These are phyloP conservation scores for Xylaria sp. DNA, from an alignment of 2,329 filamentous ascomycete species.

Conservation along the genomic window DNA sequence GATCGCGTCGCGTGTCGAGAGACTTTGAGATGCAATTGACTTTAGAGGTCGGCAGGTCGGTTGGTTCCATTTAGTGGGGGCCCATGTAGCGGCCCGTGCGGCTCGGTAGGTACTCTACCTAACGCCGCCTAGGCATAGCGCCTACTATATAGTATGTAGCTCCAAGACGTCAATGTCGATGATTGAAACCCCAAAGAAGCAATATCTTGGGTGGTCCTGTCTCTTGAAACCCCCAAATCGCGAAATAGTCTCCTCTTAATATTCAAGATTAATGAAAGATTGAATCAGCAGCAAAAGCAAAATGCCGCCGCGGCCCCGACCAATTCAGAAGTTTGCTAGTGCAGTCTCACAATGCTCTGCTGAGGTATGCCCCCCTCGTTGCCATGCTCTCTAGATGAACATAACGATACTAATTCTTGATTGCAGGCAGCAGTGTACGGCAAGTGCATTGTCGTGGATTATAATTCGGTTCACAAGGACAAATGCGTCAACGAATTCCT, in stretches of 20 bases:
- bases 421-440: slow-evolving; percentile 80
- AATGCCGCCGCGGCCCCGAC: slow-evolving; percentile 47
- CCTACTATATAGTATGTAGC: no score
- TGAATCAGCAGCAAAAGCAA: slow-evolving; percentile 4
- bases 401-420: slow-evolving; percentile 1
- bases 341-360: slow-evolving; percentile 59
- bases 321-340: slow-evolving; percentile 58
- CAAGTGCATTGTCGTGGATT: slow-evolving; percentile 88
- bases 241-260: neutral
- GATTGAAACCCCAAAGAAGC: no score
- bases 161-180: neutral
- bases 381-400: neutral
- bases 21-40: slow-evolving; percentile 2
- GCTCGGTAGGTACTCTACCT: no score
- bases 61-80: neutral
- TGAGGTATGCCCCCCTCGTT: slow-evolving; percentile 45
- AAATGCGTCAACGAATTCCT: slow-evolving; percentile 88
- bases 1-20: neutral
- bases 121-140: no score
- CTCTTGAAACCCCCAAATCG: neutral
- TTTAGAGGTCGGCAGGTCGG: neutral
- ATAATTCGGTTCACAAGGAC: slow-evolving; percentile 86
- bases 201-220: neutral
- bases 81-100: neutral
- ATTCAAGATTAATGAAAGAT: neutral